Evolutionary conservation across 2,329 filamentous ascomycete genomes (phyloP).

Genomic region (Fusarium camptoceras): DNA sequence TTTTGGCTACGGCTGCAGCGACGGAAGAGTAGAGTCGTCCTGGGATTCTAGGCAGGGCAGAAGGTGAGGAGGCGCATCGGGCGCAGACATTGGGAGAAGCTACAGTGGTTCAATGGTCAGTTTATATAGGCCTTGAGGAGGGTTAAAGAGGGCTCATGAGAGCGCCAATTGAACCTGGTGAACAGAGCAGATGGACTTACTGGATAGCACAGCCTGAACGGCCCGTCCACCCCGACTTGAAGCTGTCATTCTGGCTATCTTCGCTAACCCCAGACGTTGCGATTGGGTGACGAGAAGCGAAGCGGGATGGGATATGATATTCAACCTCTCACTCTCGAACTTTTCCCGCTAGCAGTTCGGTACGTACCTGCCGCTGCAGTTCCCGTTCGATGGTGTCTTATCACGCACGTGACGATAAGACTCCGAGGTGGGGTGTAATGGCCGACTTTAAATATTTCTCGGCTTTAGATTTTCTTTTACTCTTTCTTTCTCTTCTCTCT

Average conservation of each 20-base stretch:
- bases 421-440: neutral
- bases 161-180: constrained; percentile 36
- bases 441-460: constrained; percentile 18
- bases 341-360: constrained; percentile 43
- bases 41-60: constrained; percentile 44
- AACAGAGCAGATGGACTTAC: constrained; percentile 53
- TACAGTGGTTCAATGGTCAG: constrained; percentile 28
- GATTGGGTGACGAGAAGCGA: constrained; percentile 29
- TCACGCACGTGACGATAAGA: neutral
- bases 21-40: constrained; percentile 54
- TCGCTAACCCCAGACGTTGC: constrained; percentile 29
- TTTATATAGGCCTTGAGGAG: constrained; percentile 6
- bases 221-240: constrained; percentile 68
- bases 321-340: constrained; percentile 43
- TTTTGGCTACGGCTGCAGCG: constrained; percentile 40
- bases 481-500: constrained; percentile 51
- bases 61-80: constrained; percentile 52
- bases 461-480: constrained; percentile 27
- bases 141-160: neutral
- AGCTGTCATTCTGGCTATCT: constrained; percentile 58
- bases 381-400: neutral
- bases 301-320: constrained; percentile 37
- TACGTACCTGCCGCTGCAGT: constrained; percentile 40
- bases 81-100: constrained; percentile 52
- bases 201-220: constrained; percentile 61